Evolutionary conservation across 78 protist genomes (phyloP).

Genomic region (Cavenderia fasciculata): DNA sequence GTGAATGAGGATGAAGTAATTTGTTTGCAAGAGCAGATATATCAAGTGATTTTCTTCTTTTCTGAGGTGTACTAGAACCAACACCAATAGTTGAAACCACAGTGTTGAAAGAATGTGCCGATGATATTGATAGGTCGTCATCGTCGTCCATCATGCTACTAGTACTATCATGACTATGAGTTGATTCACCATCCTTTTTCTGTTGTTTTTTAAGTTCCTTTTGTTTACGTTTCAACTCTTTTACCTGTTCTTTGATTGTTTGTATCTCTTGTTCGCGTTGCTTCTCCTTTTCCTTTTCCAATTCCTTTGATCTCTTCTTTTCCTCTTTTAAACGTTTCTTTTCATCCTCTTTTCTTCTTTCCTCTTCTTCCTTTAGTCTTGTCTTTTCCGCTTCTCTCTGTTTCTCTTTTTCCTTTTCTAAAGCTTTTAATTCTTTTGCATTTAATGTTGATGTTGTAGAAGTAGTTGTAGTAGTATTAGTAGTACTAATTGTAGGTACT

Average conservation of each 20-base stretch:
- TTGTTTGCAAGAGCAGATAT: background rate
- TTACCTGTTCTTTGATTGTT: background rate
- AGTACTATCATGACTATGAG: background rate
- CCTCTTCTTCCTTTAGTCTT: conserved; percentile 7
- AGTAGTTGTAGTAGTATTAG: background rate
- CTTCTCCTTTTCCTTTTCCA: background rate
- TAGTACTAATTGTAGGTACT: too few species aligned
- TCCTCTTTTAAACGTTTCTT: too few species aligned
- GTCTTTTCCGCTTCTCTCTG: conserved; percentile 7
- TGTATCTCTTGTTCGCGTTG: too few species aligned
- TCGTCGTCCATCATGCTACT: background rate
- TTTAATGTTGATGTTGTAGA: background rate
- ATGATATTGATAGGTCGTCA: background rate
- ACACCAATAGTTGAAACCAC: background rate
- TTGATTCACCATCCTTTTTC: background rate
- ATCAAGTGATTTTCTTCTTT: background rate
- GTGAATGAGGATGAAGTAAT: too few species aligned
- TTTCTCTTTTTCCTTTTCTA: conserved; percentile 2
- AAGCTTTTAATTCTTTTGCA: background rate
- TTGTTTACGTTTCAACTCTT: background rate
- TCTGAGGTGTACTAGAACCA: background rate
- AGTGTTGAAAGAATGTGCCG: background rate
- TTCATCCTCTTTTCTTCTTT: background rate
- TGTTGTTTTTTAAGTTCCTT: background rate
- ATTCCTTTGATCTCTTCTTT: conserved; percentile 4